Evolutionary conservation across 2,329 filamentous ascomycete species (phyloP), one percentile per base, ranked within the genome.

Genomic region (Diaporthe sp.): DNA sequence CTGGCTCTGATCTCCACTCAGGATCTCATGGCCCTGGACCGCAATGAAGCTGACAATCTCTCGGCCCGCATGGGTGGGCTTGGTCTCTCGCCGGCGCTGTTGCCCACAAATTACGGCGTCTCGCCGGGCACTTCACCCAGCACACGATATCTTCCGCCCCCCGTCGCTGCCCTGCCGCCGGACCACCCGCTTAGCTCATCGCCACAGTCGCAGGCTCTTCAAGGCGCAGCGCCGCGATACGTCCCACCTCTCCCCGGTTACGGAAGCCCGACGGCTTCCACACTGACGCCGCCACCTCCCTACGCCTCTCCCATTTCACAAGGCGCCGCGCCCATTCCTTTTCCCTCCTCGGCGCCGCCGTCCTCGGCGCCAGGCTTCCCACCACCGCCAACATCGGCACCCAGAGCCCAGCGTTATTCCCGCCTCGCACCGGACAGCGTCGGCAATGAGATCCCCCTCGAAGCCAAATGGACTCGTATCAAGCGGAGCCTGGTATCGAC

Each of bases 381-480:
- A 73, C 71, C 77, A 75, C 51, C 78, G 77, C 65, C 80, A 75
- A 58, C 72, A 71, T 68, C 73, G 55, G 25, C 75, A 72, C 15
- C 77, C 62, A 25, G 74, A 37, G 68, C 77, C 9, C 81, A 80
- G 65, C 81, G 81, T 4, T 80, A 78, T 72, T 80, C 83, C 51
- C 85, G 84, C 4, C 83, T 92, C 4, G 89, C 87, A 0, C 91
- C 91, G 0, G 91, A 93, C 78, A 85, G 87, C 31, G 86, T 88
- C 44, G 91, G 91, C 2, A 85, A 87, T 6, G 86, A 89, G 17
- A 93, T 93, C 2, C 87, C 87, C 0, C 79, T 87, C 2, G 88
- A 91, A 37, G 91, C 90, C 2, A 86, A 87, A 68, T 92, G 91
- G 91, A 92, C 91, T 5, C 88, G 86, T 74, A 90, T 92, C 46